phyloP scores from a whole-genome alignment of 1,284 basidiomycete genomes.

The Filobasidium uniguttulatum region DNA sequence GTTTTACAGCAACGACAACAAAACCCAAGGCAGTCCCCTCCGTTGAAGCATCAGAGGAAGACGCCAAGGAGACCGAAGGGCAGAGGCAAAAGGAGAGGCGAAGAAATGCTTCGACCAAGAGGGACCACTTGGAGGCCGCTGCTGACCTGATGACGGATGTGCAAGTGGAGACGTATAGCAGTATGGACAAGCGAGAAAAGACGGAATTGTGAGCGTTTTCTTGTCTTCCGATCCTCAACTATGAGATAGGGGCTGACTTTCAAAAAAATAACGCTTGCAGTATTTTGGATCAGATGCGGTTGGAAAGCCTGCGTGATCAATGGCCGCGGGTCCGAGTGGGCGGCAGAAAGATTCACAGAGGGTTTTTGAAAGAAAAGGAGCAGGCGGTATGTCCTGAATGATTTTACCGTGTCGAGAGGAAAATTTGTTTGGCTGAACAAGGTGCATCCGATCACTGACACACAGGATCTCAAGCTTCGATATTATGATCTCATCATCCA shows the following conservation, averaged over 20 bases:
- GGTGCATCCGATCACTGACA: too few species aligned
- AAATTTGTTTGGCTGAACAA: too few species aligned
- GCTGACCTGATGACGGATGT: slow-evolving; percentile 86
- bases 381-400: slow-evolving; percentile 53
- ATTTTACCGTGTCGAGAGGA: too few species aligned
- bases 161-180: slow-evolving; percentile 97
- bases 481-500: slow-evolving; percentile 96
- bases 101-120: slow-evolving; percentile 33
- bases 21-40: not conserved
- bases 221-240: not conserved
- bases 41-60: not conserved
- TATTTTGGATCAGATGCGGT: slow-evolving; percentile 93
- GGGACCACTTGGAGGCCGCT: slow-evolving; percentile 57
- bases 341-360: slow-evolving; percentile 85
- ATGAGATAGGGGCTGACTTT: not conserved
- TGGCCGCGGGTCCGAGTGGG: slow-evolving; percentile 88
- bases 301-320: slow-evolving; percentile 61
- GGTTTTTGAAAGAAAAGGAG: slow-evolving; percentile 74
- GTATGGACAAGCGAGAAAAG: slow-evolving; percentile 96
- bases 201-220: slow-evolving; percentile 57
- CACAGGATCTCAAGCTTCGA: slow-evolving; percentile 82
- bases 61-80: slow-evolving; percentile 2
- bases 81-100: slow-evolving; percentile 33
- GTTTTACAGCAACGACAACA: not conserved
- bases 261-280: too few species aligned